Base-by-base conservation (phyloP, 2,329 filamentous ascomycete species). In the Diaporthe vaccinii region DNA sequence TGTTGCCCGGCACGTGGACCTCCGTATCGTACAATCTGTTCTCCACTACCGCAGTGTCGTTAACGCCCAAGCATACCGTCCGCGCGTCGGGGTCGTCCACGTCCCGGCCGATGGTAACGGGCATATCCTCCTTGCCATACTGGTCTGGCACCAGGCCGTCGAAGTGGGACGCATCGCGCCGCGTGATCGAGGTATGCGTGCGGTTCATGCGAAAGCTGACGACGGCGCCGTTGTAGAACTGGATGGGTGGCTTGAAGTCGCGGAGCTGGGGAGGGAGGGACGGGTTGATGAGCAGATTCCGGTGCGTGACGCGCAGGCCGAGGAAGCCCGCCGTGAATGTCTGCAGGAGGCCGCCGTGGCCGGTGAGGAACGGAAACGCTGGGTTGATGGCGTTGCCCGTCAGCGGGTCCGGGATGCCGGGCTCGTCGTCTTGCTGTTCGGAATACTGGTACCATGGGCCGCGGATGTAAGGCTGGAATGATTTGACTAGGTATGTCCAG, bases 381-480 rank as follows among this genome's bases (percentile, higher is more conserved):
- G 93, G 92, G 76, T 93, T 91, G 0, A 91, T 92, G 46, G 91
- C 91, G 25, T 76, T 76, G 6, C 74, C 74, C 2, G 74, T 76
- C 59, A 76, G 74, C 28, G 71, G 74, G 25, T 91, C 92, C 75
- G 93, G 93, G 1, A 83, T 81, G 28, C 84, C 85, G 65, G 85
- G 87, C 75, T 92, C 86, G 79, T 94, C 93, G 41, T 90, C 82
- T 65, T 92, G 84, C 80, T 94, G 92, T 79, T 94, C 93, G 0
- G 91, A 93, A 80, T 93, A 91, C 78, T 94, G 91, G 82, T 90
- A 94, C 88, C 92, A 94, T 0, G 93, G 93, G 0, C 88, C 89
- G 14, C 93, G 88, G 2, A 88, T 84, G 78, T 94, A 94, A 0
- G 92, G 92, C 49, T 89, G 85, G 51, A 87, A 90, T 0, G 90